A percentile compares a stretch with the other conserved stretches of the same genome.
phyloP scores from a whole-genome alignment of 2,329 filamentous ascomycete species.

The Cytospora schulzeri region DNA sequence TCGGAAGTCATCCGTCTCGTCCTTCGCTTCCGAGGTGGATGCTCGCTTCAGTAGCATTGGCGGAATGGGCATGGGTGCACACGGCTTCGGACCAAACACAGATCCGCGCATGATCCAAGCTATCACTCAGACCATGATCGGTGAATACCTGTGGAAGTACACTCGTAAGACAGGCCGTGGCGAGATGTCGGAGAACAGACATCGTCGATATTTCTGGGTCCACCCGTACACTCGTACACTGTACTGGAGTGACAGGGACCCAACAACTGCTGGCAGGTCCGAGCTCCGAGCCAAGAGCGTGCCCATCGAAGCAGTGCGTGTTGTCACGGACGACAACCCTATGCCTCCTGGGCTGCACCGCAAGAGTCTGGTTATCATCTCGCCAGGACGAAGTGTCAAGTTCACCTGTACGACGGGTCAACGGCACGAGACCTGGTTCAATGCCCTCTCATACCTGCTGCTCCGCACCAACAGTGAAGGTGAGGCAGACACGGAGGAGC shows the following conservation, averaged over 20 bases:
- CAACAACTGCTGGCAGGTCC: conserved; percentile 72
- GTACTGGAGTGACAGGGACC: conserved; percentile 95
- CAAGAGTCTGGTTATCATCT: conserved; percentile 89
- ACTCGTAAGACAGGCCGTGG: conserved; percentile 90
- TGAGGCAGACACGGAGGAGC: conserved; percentile 62
- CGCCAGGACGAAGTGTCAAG: conserved; percentile 85
- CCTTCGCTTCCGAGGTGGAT: conserved; percentile 93
- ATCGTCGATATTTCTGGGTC: conserved; percentile 98
- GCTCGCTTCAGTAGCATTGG: conserved; percentile 74
- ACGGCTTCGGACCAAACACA: conserved; percentile 70
- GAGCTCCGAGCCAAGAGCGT: conserved; percentile 86
- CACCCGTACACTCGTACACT: conserved; percentile 95
- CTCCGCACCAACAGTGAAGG: conserved; percentile 71
- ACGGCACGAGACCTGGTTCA: conserved; percentile 98
- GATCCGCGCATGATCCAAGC: conserved; percentile 99
- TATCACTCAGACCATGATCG: conserved; percentile 99
- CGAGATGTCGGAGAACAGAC: conserved; percentile 84
- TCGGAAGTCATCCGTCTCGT: conserved; percentile 85
- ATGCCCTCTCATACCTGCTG: conserved; percentile 89
- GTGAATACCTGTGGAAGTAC: conserved; percentile 98
- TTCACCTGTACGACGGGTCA: conserved; percentile 94
- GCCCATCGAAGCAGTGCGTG: conserved; percentile 86
- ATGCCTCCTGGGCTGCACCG: conserved; percentile 92
- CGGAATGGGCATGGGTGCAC: conserved; percentile 50
- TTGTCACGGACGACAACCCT: conserved; percentile 92